phyloP scores from a whole-genome alignment of 2,329 filamentous ascomycete genomes.

The Hypomyces rosellus region DNA sequence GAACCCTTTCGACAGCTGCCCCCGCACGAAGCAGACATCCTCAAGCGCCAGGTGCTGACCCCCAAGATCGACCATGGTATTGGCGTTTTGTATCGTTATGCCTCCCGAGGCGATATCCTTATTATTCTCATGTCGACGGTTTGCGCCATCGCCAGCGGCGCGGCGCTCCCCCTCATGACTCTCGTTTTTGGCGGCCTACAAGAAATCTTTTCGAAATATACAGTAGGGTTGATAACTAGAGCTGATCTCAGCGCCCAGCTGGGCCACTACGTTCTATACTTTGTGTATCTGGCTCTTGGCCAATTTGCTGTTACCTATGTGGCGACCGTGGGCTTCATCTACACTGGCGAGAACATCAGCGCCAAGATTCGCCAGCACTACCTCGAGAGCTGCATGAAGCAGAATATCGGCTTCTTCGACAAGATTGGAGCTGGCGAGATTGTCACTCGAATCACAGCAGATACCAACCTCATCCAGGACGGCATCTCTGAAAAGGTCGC shows the following conservation, averaged over 20 bases:
- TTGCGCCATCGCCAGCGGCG: slow-evolving; percentile 64
- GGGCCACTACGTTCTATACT: slow-evolving; percentile 65
- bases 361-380: slow-evolving; percentile 35
- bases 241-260: slow-evolving; percentile 55
- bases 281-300: slow-evolving; percentile 75
- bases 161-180: slow-evolving; percentile 73
- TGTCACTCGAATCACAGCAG: slow-evolving; percentile 32
- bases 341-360: slow-evolving; percentile 26
- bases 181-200: slow-evolving; percentile 73
- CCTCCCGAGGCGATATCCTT: slow-evolving; percentile 56
- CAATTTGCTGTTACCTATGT: slow-evolving; percentile 69
- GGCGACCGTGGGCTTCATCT: slow-evolving; percentile 6
- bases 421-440: slow-evolving; percentile 29
- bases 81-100: slow-evolving; percentile 62
- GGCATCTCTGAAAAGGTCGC: slow-evolving; percentile 47
- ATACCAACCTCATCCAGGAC: slow-evolving; percentile 44
- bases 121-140: slow-evolving; percentile 57
- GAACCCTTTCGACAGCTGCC: too few species aligned
- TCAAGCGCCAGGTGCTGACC: slow-evolving; percentile 62
- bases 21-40: slow-evolving; percentile 35
- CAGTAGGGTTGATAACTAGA: slow-evolving; percentile 37
- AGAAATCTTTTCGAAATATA: slow-evolving; percentile 55
- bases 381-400: slow-evolving; percentile 37
- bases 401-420: slow-evolving; percentile 47
- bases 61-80: slow-evolving; percentile 58